These are phyloP conservation scores for Chimonanthus praecox DNA, from an alignment of 164 flowering plant genomes.

Conservation along the genomic window DNA sequence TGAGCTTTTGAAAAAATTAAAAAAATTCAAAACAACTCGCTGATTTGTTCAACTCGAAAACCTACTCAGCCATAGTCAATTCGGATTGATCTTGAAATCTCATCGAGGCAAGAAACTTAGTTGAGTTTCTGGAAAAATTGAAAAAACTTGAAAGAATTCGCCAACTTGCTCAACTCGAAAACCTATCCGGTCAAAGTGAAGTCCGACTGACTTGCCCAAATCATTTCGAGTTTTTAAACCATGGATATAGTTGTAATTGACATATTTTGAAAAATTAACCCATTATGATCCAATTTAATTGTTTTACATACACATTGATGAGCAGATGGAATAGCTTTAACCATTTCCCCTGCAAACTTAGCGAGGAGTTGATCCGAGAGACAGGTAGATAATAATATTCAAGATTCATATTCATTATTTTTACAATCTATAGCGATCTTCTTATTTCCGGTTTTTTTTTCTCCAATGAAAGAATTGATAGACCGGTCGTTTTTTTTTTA, in stretches of 20 bases:
- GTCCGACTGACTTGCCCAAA: not conserved
- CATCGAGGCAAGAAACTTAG: too few relatives aligned
- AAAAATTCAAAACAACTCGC: not conserved
- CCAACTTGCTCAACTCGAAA: not conserved
- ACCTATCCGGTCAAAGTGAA: too few relatives aligned
- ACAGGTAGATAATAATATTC: constrained; percentile 5
- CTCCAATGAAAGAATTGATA: not conserved
- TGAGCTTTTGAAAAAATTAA: not conserved
- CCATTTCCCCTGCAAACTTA: constrained; percentile 8
- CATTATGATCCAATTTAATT: too few relatives aligned
- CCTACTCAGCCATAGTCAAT: too few relatives aligned
- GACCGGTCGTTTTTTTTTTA: not conserved
- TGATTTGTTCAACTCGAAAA: not conserved
- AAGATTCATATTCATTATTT: too few relatives aligned
- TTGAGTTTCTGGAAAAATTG: not conserved
- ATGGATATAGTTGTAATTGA: not conserved
- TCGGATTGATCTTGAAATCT: too few relatives aligned
- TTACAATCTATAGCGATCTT: not conserved
- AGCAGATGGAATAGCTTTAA: constrained; percentile 16
- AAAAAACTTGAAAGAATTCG: not conserved
- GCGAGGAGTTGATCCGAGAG: constrained; percentile 10
- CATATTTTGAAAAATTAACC: too few relatives aligned
- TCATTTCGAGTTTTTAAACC: not conserved
- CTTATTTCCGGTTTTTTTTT: too few relatives aligned
- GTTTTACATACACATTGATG: not conserved